Conservation (phyloP, 768 basidiomycete species). For the Boletus barrowsii region DNA sequence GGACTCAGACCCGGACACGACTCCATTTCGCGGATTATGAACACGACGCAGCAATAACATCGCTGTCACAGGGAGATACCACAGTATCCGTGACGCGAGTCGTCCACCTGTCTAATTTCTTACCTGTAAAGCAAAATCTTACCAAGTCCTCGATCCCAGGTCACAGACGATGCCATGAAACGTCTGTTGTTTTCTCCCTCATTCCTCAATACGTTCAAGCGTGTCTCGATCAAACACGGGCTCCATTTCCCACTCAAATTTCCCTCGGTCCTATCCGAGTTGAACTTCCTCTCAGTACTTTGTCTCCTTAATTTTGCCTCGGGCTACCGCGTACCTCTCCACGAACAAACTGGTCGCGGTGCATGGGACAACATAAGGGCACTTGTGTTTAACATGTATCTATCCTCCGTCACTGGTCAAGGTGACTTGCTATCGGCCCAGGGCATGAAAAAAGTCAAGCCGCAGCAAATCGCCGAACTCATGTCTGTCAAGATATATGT, state of each 20-base stretch:
- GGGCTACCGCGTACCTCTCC: slow-evolving; percentile 74
- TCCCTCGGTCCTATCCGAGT: slow-evolving; percentile 64
- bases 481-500: slow-evolving; percentile 67
- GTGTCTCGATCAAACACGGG: slow-evolving; percentile 64
- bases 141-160: slow-evolving; percentile 38
- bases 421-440: slow-evolving; percentile 60
- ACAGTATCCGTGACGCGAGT: background rate
- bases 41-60: background rate
- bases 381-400: slow-evolving; percentile 68
- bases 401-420: slow-evolving; percentile 56
- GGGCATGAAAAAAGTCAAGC: slow-evolving; percentile 56
- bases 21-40: background rate
- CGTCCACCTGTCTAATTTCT: background rate
- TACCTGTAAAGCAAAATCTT: slow-evolving; percentile 1
- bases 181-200: slow-evolving; percentile 62
- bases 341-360: slow-evolving; percentile 68
- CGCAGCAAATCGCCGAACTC: slow-evolving; percentile 64
- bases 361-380: slow-evolving; percentile 83
- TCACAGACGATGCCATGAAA: slow-evolving; percentile 53
- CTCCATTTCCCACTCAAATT: slow-evolving; percentile 79
- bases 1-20: background rate
- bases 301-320: slow-evolving; percentile 82
- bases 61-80: background rate
- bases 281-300: slow-evolving; percentile 78
- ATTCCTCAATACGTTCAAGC: slow-evolving; percentile 59